phyloP scores from a whole-genome alignment of 116 monocot genomes.

The Cymodocea nodosa region DNA sequence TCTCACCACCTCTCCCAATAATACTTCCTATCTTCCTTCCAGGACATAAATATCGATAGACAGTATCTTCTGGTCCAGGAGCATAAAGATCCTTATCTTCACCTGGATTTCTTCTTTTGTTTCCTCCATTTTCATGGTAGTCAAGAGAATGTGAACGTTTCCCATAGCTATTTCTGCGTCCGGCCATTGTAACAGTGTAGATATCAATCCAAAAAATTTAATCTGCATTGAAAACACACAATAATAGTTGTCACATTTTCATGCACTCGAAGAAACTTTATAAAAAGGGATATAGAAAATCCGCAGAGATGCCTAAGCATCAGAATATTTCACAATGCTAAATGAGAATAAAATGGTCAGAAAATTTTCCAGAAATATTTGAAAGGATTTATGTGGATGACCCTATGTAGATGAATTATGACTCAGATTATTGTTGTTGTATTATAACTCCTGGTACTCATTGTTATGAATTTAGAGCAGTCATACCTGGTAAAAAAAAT shows the following conservation, averaged over 20 bases:
- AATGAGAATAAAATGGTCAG: no score
- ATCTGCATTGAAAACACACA: not conserved
- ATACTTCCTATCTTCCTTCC: conserved; percentile 80
- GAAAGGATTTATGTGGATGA: no score
- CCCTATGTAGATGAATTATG: no score
- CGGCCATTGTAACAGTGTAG: conserved; percentile 35
- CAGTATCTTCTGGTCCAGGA: conserved; percentile 82
- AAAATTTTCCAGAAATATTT: no score
- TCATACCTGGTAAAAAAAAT: no score
- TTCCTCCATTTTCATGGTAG: conserved; percentile 50
- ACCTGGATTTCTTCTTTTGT: conserved; percentile 76
- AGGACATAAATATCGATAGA: conserved; percentile 77
- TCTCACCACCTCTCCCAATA: conserved; percentile 94
- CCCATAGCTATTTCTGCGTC: conserved; percentile 69
- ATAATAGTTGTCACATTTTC: no score
- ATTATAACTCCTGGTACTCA: no score
- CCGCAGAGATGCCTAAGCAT: not conserved
- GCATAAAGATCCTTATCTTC: conserved; percentile 62
- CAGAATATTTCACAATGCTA: no score
- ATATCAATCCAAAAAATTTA: not conserved
- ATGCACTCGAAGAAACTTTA: not conserved
- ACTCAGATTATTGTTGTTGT: no score
- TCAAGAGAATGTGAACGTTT: conserved; percentile 68
- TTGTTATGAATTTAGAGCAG: no score
- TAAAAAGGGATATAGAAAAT: not conserved